Evolutionary conservation across 768 basidiomycete species (phyloP), one percentile per base, ranked within the genome.

Genomic region (Rhodocollybia butyracea): DNA sequence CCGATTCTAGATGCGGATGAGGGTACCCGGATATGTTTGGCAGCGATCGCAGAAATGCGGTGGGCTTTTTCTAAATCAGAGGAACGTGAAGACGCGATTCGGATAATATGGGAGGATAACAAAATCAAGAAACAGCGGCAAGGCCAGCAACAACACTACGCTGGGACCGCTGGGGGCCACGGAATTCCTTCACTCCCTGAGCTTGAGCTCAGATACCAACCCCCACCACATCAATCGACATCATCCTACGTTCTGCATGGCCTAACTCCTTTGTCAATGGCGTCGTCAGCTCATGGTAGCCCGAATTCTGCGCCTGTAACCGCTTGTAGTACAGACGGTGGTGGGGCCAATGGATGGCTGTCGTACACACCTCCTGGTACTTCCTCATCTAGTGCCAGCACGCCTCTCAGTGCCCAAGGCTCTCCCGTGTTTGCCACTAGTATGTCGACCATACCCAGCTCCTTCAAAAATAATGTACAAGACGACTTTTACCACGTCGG

Each of bases 21-120:
- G 26, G 75, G 72, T 12, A 73, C 79, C 31, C 68, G 71, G 27
- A 68, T 83, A 10, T 95, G 91, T 63, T 72, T 94, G 3, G 75
- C 79, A 5, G 92, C 91, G 8, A 77, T 96, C n/a, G 68, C 80
- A 3, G 84, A 89, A 64, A 89, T 94, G 81, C 81, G 84, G 11
- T 97, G 94, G 94, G 80, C 77, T 4, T 88, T 81, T 66, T 86
- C 86, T 5, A 86, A 84, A 64, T 85, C 81, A 55, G 84, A 87
- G 57, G 91, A 92, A 63, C 76, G 84, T 34, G 81, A 84, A 63
- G 82, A 83, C 55, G 82, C 81, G 0, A 72, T 91, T 45, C 77
- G 75, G 60, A 66, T 76, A 67, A 69, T 81, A 11, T 80, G 80
- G 79, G 74, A 81, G 43, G 73, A 70, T 56, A 73, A 72, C 40